Conservation (phyloP, 306 rosid genomes). For the Senna tora region DNA sequence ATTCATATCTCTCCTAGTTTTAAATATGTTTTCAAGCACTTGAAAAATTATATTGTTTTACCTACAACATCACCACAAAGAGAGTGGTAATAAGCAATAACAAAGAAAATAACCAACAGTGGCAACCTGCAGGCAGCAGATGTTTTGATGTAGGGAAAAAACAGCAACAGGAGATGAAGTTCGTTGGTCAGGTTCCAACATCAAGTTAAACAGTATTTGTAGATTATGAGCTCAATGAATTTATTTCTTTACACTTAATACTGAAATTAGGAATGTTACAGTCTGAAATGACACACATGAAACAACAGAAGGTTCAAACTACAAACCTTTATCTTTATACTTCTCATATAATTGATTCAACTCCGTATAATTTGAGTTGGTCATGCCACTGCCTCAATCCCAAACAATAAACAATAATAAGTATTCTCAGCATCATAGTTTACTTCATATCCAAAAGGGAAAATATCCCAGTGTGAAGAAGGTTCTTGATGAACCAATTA, state of each 20-base stretch:
- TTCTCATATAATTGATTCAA: conserved; percentile 74
- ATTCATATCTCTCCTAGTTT: not conserved
- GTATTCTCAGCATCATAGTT: not conserved
- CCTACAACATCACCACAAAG: not conserved
- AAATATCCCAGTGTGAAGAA: not conserved
- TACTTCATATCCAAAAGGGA: not conserved
- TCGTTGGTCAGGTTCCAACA: not conserved
- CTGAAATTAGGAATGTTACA: not conserved
- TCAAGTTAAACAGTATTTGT: not conserved
- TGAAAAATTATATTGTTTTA: not conserved
- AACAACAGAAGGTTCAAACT: not conserved
- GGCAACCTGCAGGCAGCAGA: not conserved
- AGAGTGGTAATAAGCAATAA: not conserved
- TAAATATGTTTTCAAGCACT: not conserved
- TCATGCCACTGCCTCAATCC: conserved; percentile 70
- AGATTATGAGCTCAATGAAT: conserved; percentile 15
- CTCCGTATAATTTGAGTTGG: conserved; percentile 81
- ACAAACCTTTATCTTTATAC: conserved; percentile 77
- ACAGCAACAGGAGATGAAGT: conserved; percentile 4
- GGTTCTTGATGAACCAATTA: not conserved
- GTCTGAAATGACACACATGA: conserved; percentile 12
- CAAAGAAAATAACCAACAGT: not conserved
- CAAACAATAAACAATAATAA: conserved; percentile 36
- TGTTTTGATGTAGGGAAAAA: not conserved
- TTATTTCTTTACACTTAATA: not conserved